Percentiles rank a stretch among this genome's conserved stretches.
Conservation (phyloP, 192 early-diverging fungal species). For the Coemansia sp. region DNA sequence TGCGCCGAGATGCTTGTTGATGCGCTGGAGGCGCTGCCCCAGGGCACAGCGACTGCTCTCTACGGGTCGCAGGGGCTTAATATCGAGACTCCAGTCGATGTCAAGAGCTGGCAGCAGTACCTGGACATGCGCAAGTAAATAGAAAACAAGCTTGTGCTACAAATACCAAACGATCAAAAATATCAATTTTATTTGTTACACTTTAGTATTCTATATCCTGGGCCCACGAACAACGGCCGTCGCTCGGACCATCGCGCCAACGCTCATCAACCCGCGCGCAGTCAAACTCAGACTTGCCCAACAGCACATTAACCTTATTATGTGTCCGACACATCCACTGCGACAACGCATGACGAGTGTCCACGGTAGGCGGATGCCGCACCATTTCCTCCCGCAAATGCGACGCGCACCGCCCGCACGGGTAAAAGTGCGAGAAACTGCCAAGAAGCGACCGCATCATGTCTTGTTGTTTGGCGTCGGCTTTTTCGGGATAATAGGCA, state of each 20-base stretch:
- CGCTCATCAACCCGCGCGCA: conserved; percentile 92
- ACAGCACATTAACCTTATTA: conserved; percentile 87
- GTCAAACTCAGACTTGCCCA: conserved; percentile 90
- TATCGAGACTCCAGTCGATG: conserved; percentile 60
- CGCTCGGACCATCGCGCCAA: conserved; percentile 79
- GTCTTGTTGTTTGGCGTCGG: too few relatives aligned
- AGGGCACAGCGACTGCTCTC: conserved; percentile 35
- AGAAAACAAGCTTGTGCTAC: too few relatives aligned
- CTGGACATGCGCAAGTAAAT: conserved; percentile 56
- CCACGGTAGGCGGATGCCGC: conserved; percentile 73
- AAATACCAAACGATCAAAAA: too few relatives aligned
- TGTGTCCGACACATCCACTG: conserved; percentile 93
- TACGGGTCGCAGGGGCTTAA: conserved; percentile 32
- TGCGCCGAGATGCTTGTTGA: conserved; percentile 93
- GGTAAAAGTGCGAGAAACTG: conserved; percentile 86
- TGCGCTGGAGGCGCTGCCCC: conserved; percentile 62
- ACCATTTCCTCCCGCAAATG: conserved; percentile 80
- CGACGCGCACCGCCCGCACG: conserved; percentile 84
- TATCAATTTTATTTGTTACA: too few relatives aligned
- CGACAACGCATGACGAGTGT: conserved; percentile 64
- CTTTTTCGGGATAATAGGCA: conserved; percentile 80
- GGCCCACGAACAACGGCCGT: conserved; percentile 66
- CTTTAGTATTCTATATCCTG: conserved; percentile 41
- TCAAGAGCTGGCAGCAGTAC: conserved; percentile 70
- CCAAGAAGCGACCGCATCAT: conserved; percentile 70